phyloP scores from a whole-genome alignment of 495 filamentous ascomycete species.

The Endocarpon pusillum region DNA sequence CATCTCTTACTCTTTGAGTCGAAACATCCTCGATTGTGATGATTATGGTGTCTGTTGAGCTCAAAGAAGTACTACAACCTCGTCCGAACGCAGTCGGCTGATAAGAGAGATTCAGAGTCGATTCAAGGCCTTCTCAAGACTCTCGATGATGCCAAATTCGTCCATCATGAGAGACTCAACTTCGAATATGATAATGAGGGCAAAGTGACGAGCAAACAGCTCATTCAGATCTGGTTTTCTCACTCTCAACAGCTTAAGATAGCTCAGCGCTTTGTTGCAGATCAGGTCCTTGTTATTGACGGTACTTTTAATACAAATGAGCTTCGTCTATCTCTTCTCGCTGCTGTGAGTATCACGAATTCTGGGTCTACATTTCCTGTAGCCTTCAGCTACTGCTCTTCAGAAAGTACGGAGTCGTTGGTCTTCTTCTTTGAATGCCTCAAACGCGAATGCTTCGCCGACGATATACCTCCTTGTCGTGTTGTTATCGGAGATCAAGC shows the following conservation, averaged over 20 bases:
- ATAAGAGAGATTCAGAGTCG: neutral
- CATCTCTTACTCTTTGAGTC: too few relatives aligned
- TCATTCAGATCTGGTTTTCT: neutral
- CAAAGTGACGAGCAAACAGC: neutral
- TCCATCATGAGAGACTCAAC: neutral
- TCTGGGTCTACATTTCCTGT: slow-evolving; percentile 1
- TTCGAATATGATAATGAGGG: neutral
- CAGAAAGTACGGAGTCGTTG: neutral
- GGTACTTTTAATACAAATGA: slow-evolving; percentile 1
- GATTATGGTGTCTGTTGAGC: too few relatives aligned
- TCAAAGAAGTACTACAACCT: neutral
- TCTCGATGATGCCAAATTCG: neutral
- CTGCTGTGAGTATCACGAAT: slow-evolving; percentile 1
- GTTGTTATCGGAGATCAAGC: too few relatives aligned
- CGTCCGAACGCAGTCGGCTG: neutral
- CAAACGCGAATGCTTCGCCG: neutral
- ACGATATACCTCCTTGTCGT: too few relatives aligned
- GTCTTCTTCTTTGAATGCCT: slow-evolving; percentile 1
- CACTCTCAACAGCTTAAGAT: neutral
- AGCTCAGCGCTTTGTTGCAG: neutral
- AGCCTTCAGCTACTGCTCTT: too few relatives aligned
- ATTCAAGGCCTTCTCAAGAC: neutral
- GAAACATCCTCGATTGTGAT: too few relatives aligned
- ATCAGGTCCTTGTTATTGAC: neutral
- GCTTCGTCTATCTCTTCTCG: neutral